Evolutionary conservation across 2,329 filamentous ascomycete genomes (phyloP), one percentile per base, ranked within the genome.

Genomic region (Aspergillus sp.): DNA sequence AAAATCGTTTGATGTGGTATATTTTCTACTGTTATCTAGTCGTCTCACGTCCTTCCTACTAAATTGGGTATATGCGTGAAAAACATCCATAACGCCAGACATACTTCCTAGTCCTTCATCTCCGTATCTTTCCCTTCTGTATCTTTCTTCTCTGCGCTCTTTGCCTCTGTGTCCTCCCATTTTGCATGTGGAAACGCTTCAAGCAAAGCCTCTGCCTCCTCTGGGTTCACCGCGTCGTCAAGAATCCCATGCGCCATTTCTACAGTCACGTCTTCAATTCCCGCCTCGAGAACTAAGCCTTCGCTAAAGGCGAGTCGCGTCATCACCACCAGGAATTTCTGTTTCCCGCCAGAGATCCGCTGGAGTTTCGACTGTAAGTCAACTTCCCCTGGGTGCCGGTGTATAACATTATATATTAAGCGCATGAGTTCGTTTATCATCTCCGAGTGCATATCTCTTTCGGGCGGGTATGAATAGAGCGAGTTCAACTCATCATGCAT

Each of bases 241-340:
- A 98, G 74, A 61, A 99, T 79, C 68, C 90, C 86, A 65, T 93
- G 88, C 3, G 95, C 93, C 73, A 88, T 87, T 62, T 93, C 90
- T 1, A 89, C 85, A 1, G 91, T 90, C 62, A 91, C 90, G 27
- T 88, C 84, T 37, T 90, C 88, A 53, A 96, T 88, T 0, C 88
- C 88, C 1, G 81, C 80, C 73, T 97, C 92, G 27, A 96, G 81
- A 11, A 95, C 83, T 8, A 90, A 74, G 31, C 91, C 89, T 60
- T 96, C 91, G 6, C 86, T 88, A 71, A 96, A 97, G 0, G 90
- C 91, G n/a, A 98, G 77, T 43, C 93, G 79, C 0, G 91, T 92
- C 45, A 99, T 78, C 2, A 87, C 86, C 9, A 97, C 84, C 1
- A 96, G 79, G 67, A 96, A 93, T 52, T 92, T 91, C 68, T 96